A percentile compares a stretch with the other conserved stretches of the same genome.
phyloP scores from a whole-genome alignment of 805 yeast genomes.

The Kuraishia molischiana region DNA sequence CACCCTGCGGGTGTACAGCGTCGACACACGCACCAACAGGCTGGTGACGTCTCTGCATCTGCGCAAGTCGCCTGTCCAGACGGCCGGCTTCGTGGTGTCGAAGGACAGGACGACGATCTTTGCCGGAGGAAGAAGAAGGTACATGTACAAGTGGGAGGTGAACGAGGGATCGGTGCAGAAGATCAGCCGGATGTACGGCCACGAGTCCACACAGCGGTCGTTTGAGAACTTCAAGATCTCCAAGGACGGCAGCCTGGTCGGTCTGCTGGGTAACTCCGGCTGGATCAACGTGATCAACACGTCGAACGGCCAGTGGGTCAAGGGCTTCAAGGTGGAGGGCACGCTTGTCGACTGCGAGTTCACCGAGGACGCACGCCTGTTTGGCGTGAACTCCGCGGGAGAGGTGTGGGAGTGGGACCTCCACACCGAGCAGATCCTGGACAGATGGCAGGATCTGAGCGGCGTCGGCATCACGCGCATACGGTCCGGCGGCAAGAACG shows the following conservation, averaged over 20 bases:
- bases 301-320: slow-evolving; percentile 73
- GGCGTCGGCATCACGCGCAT: slow-evolving; percentile 78
- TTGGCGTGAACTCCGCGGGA: slow-evolving; percentile 63
- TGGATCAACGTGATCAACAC: slow-evolving; percentile 82
- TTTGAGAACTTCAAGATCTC: slow-evolving; percentile 81
- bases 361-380: slow-evolving; percentile 33
- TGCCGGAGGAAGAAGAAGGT: slow-evolving; percentile 87
- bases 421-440: slow-evolving; percentile 35
- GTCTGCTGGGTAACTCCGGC: slow-evolving; percentile 77
- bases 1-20: slow-evolving; percentile 76
- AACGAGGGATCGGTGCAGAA: slow-evolving; percentile 57
- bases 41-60: slow-evolving; percentile 77
- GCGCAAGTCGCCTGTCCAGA: slow-evolving; percentile 69
- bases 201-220: slow-evolving; percentile 72
- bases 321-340: slow-evolving; percentile 87
- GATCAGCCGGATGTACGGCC: slow-evolving; percentile 85
- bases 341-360: slow-evolving; percentile 74
- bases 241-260: slow-evolving; percentile 62
- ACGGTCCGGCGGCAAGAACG: slow-evolving; percentile 57
- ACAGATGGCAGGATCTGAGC: slow-evolving; percentile 78
- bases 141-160: slow-evolving; percentile 88
- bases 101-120: slow-evolving; percentile 40
- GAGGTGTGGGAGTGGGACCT: slow-evolving; percentile 84
- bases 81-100: slow-evolving; percentile 42
- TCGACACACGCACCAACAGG: slow-evolving; percentile 79